Base-by-base conservation (phyloP, 108 stramenopile genomes). In the Cylindrotheca closterium region DNA sequence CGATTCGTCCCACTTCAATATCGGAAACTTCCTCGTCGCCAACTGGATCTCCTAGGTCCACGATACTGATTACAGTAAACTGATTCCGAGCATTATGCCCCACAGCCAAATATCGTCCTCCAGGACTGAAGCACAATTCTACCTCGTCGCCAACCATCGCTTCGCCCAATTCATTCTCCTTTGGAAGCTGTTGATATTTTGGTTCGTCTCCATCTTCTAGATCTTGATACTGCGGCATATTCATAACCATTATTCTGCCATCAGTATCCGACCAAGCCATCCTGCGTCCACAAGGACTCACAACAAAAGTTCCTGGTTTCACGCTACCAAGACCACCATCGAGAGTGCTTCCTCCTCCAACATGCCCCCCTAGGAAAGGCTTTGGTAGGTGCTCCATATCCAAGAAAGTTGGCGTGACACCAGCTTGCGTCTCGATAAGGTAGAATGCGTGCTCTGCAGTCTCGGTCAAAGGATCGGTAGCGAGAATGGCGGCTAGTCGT, bases 401-500 rank as follows among this genome's bases (percentile, higher is more conserved):
- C 19, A 64, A 45, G 71, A 82, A 82, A 4, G 56, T 57, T 17
- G 67, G 73, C 1, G 73, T 27, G 0, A 29, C 71, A 30, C 71
- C 42, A 0, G 84, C 74, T 47, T 78, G 75, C 2, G 70, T 77
- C 28, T 79, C 80, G 57, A 89, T 65, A 15, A 89, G 30, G 50
- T 86, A 89, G 53, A 89, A 89, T 3, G 83, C 84, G 54, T 79
- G 84, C 54, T 89, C 88, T 0, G 82, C 88, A 28, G 88, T 89
- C 1, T 68, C 57, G 10, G 76, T 82, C 49, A 75, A 34, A 0
- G 88, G 88, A 67, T 89, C 84, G 12, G 88, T 89, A 1, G 85
- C 88, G 19, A 89, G 47, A 59, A 89, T 60, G n/a, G 86, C 67
- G 12, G 84, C 79, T 56, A 77, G 33, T 2, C 83, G 65, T 31